These are phyloP conservation scores for Curvularia eragrostidis DNA, from an alignment of 2,329 filamentous ascomycete genomes.

Conservation along the genomic window DNA sequence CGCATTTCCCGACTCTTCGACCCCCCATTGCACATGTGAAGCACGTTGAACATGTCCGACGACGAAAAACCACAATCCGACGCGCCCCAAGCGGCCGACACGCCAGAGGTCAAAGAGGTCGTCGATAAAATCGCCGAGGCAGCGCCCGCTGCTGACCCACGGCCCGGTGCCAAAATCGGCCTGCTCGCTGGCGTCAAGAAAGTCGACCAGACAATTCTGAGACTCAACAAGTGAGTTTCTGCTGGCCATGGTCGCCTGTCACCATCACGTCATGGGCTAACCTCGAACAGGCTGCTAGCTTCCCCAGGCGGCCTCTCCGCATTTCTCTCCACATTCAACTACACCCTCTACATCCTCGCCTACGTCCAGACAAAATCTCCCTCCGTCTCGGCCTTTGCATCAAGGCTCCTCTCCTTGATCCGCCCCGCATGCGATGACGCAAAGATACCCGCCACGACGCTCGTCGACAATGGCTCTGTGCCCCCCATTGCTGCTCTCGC, in stretches of 20 bases:
- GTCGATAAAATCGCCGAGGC: slow-evolving; percentile 32
- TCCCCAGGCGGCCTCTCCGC: slow-evolving; percentile 54
- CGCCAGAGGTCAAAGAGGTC: slow-evolving; percentile 34
- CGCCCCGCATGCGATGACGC: slow-evolving; percentile 39
- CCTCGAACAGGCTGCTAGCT: slow-evolving; percentile 49
- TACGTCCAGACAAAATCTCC: slow-evolving; percentile 52
- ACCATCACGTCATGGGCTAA: slow-evolving; percentile 9
- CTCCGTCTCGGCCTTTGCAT: slow-evolving; percentile 36
- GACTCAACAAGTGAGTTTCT: slow-evolving; percentile 52
- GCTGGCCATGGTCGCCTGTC: neutral
- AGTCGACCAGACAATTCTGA: slow-evolving; percentile 50
- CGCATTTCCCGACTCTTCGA: slow-evolving; percentile 20
- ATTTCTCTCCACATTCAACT: slow-evolving; percentile 57
- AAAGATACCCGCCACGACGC: slow-evolving; percentile 32
- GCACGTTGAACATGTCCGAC: slow-evolving; percentile 39
- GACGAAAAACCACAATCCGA: slow-evolving; percentile 41
- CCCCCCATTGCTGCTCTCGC: slow-evolving; percentile 48
- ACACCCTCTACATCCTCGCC: slow-evolving; percentile 55
- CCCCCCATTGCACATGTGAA: slow-evolving; percentile 9
- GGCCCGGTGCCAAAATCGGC: slow-evolving; percentile 17
- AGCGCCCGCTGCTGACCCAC: slow-evolving; percentile 28
- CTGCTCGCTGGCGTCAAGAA: slow-evolving; percentile 42
- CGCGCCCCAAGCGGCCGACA: slow-evolving; percentile 31
- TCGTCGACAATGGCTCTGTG: slow-evolving; percentile 37
- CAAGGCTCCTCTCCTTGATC: slow-evolving; percentile 44